phyloP scores from a whole-genome alignment of 2,329 filamentous ascomycete genomes.

The Stemphylium beticola region DNA sequence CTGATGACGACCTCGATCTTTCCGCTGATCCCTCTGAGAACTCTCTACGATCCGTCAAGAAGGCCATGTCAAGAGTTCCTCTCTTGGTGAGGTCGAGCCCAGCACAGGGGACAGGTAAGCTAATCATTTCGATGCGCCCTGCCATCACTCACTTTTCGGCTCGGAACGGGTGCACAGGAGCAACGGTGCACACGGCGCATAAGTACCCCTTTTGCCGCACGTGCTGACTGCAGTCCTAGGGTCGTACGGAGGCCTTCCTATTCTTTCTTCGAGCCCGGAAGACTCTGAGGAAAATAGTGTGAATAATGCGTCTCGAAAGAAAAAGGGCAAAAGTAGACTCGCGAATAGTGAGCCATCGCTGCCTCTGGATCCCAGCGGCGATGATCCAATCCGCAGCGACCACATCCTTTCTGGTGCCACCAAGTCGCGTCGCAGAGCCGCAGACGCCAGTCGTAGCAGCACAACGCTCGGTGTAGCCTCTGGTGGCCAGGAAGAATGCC shows the following conservation, averaged over 20 bases:
- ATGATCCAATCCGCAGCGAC: conserved; percentile 28
- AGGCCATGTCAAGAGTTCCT: conserved; percentile 58
- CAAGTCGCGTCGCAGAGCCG: conserved; percentile 35
- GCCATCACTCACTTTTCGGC: conserved; percentile 3
- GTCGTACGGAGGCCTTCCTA: conserved; percentile 65
- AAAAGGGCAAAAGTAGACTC: conserved; percentile 45
- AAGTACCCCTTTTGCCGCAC: not conserved
- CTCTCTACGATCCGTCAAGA: conserved; percentile 24
- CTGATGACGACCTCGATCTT: conserved; percentile 38
- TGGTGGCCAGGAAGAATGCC: conserved; percentile 36
- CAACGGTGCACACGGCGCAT: conserved; percentile 12
- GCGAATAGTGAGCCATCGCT: conserved; percentile 32
- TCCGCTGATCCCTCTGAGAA: conserved; percentile 18
- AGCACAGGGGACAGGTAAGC: conserved; percentile 59
- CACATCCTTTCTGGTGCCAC: conserved; percentile 22
- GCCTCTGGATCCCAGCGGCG: conserved; percentile 21
- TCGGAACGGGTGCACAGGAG: conserved; percentile 7
- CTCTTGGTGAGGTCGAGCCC: conserved; percentile 66
- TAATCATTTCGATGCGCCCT: conserved; percentile 17
- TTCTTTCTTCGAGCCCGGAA: conserved; percentile 49
- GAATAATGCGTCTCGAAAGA: conserved; percentile 30
- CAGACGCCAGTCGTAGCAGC: conserved; percentile 33
- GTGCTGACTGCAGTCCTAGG: conserved; percentile 39
- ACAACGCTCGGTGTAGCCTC: conserved; percentile 32
- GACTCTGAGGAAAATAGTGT: conserved; percentile 46